Base-by-base conservation (phyloP, 2,329 filamentous ascomycete species). In the Hysterium pulicare region DNA sequence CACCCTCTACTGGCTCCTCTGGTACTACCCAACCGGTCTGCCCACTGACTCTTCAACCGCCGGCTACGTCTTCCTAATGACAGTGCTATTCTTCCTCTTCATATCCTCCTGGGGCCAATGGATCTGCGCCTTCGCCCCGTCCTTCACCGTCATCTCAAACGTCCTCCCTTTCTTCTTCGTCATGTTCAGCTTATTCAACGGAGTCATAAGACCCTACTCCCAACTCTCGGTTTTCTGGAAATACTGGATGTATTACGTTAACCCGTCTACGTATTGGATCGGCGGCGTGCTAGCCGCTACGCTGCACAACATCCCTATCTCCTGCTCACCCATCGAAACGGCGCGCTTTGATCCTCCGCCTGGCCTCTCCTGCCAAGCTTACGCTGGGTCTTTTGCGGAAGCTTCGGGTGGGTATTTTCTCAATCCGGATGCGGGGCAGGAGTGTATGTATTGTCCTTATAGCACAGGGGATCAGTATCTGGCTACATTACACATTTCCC, bases 1-100 rank as follows among this genome's bases (percentile, higher is more conserved):
- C 1, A 73, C 83, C 8, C 68, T 91, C 45, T 81, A 87, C 69
- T 93, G 75, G 70, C 74, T 87, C 53, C 79, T 74, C 59, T 90
- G 85, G 78, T 94, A 94, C 71, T 94, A 88, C 61, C 87, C 87
- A 0, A 77, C 90, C 36, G 86, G 86, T 1, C 75, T 90, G 7
- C 79, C 84, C 63, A 66, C 70, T 41, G 89, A 89, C 57, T 83
- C 84, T 2, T 69, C 72, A 7, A 70, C 71, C 1, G 77, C 78
- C 3, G 74, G 73, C 44, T 71, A 79, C 49, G 75, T 81, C 9
- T 82, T 70, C 0, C 75, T 90, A 7, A 86, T 90, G 79, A 87
- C 89, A 70, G 70, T 91, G 24, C 78, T 87, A 49, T 70, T 89
- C 28, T 72, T 81, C 51, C 66, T 75, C 42, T 90, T 91, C 74